These are phyloP conservation scores for Melampsora larici-populina DNA, from an alignment of 1,284 basidiomycete genomes.

Conservation along the genomic window DNA sequence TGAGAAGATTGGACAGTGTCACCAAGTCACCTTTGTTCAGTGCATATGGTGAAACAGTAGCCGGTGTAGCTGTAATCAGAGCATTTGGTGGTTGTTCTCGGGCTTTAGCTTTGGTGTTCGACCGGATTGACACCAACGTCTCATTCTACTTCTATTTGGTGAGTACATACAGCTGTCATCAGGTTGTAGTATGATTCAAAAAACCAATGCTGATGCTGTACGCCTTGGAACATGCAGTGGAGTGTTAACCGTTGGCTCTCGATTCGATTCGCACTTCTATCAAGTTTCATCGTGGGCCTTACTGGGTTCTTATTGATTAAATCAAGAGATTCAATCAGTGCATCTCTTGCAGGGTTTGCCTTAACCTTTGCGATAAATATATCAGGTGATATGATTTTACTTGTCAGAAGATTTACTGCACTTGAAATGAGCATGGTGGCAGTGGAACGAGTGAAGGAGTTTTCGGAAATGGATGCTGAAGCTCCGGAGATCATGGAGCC, in stretches of 20 bases:
- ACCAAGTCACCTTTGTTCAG: slow-evolving; percentile 87
- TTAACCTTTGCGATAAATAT: slow-evolving; percentile 54
- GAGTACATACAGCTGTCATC: neutral
- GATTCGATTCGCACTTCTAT: slow-evolving; percentile 76
- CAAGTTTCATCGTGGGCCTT: slow-evolving; percentile 67
- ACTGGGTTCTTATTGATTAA: slow-evolving; percentile 63
- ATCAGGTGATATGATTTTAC: slow-evolving; percentile 65
- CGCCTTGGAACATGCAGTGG: neutral
- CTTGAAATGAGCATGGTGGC: slow-evolving; percentile 35
- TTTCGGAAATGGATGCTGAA: slow-evolving; percentile 16
- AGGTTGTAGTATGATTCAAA: neutral
- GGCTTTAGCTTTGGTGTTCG: slow-evolving; percentile 46
- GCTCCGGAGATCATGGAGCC: slow-evolving; percentile 1
- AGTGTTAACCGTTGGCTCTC: slow-evolving; percentile 73
- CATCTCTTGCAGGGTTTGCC: slow-evolving; percentile 56
- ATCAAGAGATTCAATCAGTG: slow-evolving; percentile 50
- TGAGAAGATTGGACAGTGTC: slow-evolving; percentile 64
- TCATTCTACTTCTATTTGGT: slow-evolving; percentile 44
- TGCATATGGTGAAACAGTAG: slow-evolving; percentile 59
- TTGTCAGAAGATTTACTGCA: slow-evolving; percentile 52
- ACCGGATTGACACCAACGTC: slow-evolving; percentile 44
- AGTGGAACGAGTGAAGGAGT: slow-evolving; percentile 19
- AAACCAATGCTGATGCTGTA: neutral
- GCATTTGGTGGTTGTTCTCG: slow-evolving; percentile 68
- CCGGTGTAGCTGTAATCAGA: slow-evolving; percentile 71